Evolutionary conservation across 2,329 filamentous ascomycete genomes (phyloP), one percentile per base, ranked within the genome.

Genomic region (Grosmannia clavigera): DNA sequence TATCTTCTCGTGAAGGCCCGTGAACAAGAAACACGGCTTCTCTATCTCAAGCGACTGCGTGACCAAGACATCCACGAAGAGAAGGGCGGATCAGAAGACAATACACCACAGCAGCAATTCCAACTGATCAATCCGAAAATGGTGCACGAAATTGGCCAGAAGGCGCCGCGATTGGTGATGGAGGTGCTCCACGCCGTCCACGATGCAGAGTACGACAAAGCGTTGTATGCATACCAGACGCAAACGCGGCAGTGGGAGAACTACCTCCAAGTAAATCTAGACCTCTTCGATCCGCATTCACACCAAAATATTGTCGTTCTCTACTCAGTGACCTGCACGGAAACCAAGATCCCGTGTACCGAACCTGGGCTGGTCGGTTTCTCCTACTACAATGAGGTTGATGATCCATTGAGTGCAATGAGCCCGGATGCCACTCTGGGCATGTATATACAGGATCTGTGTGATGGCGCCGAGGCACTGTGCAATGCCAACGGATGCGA

Each of bases 231-330:
- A 66, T 99, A 97, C 69, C 84, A 91, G 70, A 96, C 90, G 0
- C 92, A 97, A 70, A 96, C 91, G 60, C 84, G 90, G 35, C 92
- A 96, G 66, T 99, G 94, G 94, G 94, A 99, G 70, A 89, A 90
- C 33, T 96, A 96, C 67, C 86, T 96, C 27, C 85, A 92, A 57
- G 90, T 90, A 16, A 95, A 94, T 65, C 77, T 88, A 38, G 88
- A 95, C 68, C 79, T 97, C 1, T 99, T 96, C 66, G 91, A 99
- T 69, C 94, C 95, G 0, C 94, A 91, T 69, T 88, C 90, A 0
- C 95, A 99, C 68, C 94, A 99, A 68, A 96, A 94, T 68, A 96
- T 99, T 62, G 90, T 95, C 12, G 89, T 97, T 2, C 76, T 99
- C 10, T 95, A 95, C 73, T 97, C 92, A 19, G 84, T 94, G 29